These are phyloP conservation scores for Tolypocladium album DNA, from an alignment of 2,329 filamentous ascomycete species.

Conservation along the genomic window DNA sequence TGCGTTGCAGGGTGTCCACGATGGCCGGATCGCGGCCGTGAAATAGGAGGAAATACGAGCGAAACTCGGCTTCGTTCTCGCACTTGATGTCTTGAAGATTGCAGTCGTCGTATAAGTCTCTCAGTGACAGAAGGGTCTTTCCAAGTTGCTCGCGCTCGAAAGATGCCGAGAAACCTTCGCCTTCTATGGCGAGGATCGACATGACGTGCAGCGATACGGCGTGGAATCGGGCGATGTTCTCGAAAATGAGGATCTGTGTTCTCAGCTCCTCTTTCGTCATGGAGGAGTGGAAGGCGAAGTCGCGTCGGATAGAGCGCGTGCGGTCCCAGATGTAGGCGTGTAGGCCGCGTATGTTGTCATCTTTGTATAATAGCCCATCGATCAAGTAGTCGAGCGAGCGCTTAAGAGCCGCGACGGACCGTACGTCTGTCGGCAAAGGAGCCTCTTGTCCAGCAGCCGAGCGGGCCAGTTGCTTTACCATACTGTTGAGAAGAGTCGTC, in stretches of 20 bases:
- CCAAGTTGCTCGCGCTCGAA: slow-evolving; percentile 59
- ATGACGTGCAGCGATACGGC: slow-evolving; percentile 54
- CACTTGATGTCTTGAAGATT: slow-evolving; percentile 45
- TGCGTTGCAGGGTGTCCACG: slow-evolving; percentile 38
- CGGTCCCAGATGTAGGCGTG: slow-evolving; percentile 61
- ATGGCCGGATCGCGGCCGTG: slow-evolving; percentile 49
- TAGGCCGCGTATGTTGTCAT: slow-evolving; percentile 41
- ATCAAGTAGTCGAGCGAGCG: slow-evolving; percentile 54
- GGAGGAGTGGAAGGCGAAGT: slow-evolving; percentile 57
- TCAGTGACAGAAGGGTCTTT: slow-evolving; percentile 53
- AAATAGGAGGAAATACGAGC: slow-evolving; percentile 53
- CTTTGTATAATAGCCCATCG: slow-evolving; percentile 43
- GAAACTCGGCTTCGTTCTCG: slow-evolving; percentile 54
- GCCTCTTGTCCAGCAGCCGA: slow-evolving; percentile 59
- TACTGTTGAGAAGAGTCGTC: slow-evolving; percentile 38
- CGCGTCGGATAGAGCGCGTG: slow-evolving; percentile 55
- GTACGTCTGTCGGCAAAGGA: slow-evolving; percentile 57
- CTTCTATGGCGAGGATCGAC: slow-evolving; percentile 41
- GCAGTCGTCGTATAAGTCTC: slow-evolving; percentile 57
- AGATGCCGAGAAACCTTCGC: slow-evolving; percentile 53
- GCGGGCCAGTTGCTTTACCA: slow-evolving; percentile 58
- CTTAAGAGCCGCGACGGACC: slow-evolving; percentile 46
- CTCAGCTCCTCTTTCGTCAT: slow-evolving; percentile 46
- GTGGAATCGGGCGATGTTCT: slow-evolving; percentile 57
- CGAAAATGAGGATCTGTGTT: slow-evolving; percentile 51